Percentiles rank a stretch among this genome's conserved stretches.
These are phyloP conservation scores for Stachybotrys chartarum DNA, from an alignment of 2,329 filamentous ascomycete genomes.

Conservation along the genomic window DNA sequence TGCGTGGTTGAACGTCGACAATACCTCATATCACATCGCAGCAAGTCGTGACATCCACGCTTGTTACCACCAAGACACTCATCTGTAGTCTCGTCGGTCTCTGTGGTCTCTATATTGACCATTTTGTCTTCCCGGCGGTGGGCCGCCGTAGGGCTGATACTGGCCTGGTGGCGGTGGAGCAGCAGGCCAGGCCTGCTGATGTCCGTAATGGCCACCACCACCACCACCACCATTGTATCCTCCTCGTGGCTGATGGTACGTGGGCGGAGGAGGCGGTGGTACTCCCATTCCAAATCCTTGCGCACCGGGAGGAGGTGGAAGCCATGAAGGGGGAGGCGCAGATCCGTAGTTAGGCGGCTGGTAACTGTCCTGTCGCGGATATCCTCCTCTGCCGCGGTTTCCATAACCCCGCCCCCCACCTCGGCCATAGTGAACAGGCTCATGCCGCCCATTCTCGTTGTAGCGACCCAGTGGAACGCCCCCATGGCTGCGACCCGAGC, in stretches of 20 bases:
- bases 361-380: slow-evolving; percentile 14
- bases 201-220: slow-evolving; percentile 8
- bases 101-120: neutral
- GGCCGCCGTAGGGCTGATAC: neutral
- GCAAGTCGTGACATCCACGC: neutral
- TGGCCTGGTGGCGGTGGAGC: neutral
- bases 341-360: slow-evolving; percentile 8
- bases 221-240: slow-evolving; percentile 3
- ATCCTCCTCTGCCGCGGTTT: slow-evolving; percentile 9
- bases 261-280: slow-evolving; percentile 21
- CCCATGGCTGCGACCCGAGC: slow-evolving; percentile 27
- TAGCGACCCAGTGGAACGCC: slow-evolving; percentile 16
- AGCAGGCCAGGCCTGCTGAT: neutral
- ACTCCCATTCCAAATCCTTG: slow-evolving; percentile 25
- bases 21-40: neutral
- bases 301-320: slow-evolving; percentile 23
- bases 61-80: neutral
- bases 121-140: neutral
- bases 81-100: slow-evolving; percentile 16
- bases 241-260: slow-evolving; percentile 10
- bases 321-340: slow-evolving; percentile 8
- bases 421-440: slow-evolving; percentile 20
- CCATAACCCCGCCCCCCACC: slow-evolving; percentile 8
- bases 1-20: neutral
- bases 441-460: slow-evolving; percentile 10